Evolutionary conservation across 1,284 basidiomycete genomes (phyloP), one percentile per base, ranked within the genome.

Genomic region (Waitea zeae): DNA sequence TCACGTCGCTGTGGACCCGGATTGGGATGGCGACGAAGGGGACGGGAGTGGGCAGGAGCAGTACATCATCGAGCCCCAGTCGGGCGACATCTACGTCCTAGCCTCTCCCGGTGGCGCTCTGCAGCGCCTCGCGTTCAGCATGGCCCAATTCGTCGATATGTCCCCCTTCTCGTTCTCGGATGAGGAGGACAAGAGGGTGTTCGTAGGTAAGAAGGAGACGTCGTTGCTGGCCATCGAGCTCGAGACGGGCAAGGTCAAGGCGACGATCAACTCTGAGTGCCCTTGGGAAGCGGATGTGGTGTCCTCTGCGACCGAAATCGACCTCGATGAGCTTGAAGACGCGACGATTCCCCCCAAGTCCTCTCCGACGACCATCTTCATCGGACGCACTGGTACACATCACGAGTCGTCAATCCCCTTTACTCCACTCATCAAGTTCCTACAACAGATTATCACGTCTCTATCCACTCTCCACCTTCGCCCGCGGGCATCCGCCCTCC

Each of bases 21-120:
- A 76, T 40, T n/a, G n/a, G n/a, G n/a, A n/a, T 44, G 69, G 72
- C 35, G 70, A 74, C 41, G 57, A 62, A 30, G 52, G 59, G 1
- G 56, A 62, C 26, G n/a, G n/a, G n/a, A n/a, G n/a, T n/a, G n/a
- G n/a, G n/a, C 68, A 72, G 38, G 87, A 90, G 48, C 64, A 81
- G 33, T 93, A 90, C 56, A 73, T 92, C 38, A 82, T 93, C 36
- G 89, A 93, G 49, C 89, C 88, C 0, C 81, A 88, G 57, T 74
- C 78, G 1, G 89, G 88, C 5, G 78, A 87, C 47, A 84, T 93
- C 45, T 93, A 87, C 53, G 67, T 90, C 35, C 70, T 84, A 53
- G 57, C 71, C 3, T 67, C 70, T 0, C 66, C 72, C 0, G 61
- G 63, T 12, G 66, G 66, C 31, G 68, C 80, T 1, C 61, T 83